Evolutionary conservation across 257 asterid genomes (phyloP), one percentile per base, ranked within the genome.

Genomic region (Solanum piurae): DNA sequence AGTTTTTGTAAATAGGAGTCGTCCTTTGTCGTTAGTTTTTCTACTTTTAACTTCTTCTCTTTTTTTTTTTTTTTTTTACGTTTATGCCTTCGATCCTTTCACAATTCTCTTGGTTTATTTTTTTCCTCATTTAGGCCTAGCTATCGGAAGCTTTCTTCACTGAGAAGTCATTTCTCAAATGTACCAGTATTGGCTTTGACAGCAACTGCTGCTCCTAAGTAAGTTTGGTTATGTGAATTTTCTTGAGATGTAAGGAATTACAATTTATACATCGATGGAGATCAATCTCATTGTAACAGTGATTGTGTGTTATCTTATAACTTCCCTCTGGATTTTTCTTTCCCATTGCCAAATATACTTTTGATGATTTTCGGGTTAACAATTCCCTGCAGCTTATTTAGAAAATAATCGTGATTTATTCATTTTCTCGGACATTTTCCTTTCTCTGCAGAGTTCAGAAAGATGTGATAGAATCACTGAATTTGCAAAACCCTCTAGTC

Each of bases 191-290:
- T 97, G 93, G 99, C 98, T 37, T 91, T 97, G 97, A 97, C 99
- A 85, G 99, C 99, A 89, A 97, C 99, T 84, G 99, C 99, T 89
- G 96, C 86, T 92, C 98, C 98, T 73, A 97, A 94, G 99, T 97
- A 92, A 97, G 99, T 93, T 85, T 85, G 84, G 38, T 33, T 86
- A 12, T 86, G 33, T 62, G 66, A 66, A 49, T 69, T n/a, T 71
- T 33, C 85, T 82, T 52, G 87, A 88, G 77, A 42, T 84, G 42
- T 52, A 60, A 71, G 27, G 31, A 84, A 69, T 79, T 73, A 40
- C 83, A 77, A 46, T 83, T 62, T 80, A 80, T 49, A 46, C 66
- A 3, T 80, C 69, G 46, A 49, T 46, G 68, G 42, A 29, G 42
- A 46, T 46, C 85, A 27, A 29, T 80, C 18, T 46, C 29, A 80